Percentiles rank a stretch among this genome's conserved stretches.
Evolutionary conservation across 2,329 filamentous ascomycete genomes (phyloP).

Genomic region (Coleophoma cylindrospora): DNA sequence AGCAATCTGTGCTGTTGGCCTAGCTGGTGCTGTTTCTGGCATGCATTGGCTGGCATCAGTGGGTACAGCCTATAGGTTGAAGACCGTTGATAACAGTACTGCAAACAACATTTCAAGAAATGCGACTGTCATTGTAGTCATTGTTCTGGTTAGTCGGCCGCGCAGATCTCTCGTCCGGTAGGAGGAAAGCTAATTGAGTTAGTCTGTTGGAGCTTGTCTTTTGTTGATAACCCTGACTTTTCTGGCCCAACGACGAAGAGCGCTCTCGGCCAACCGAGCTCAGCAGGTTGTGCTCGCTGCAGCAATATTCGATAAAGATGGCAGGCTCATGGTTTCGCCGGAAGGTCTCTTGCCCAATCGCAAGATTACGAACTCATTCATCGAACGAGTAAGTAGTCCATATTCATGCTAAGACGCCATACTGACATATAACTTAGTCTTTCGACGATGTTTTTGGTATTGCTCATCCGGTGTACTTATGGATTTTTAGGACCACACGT

Average conservation of each 20-base stretch:
- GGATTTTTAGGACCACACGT: slow-evolving; percentile 77
- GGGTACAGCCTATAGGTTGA: slow-evolving; percentile 63
- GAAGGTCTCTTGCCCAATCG: slow-evolving; percentile 65
- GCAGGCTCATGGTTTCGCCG: slow-evolving; percentile 63
- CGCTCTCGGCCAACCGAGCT: slow-evolving; percentile 31
- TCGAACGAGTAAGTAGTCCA: slow-evolving; percentile 48
- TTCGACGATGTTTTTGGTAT: slow-evolving; percentile 72
- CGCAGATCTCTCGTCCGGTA: slow-evolving; percentile 32
- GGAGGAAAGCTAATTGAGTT: slow-evolving; percentile 40
- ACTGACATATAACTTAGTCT: slow-evolving; percentile 29
- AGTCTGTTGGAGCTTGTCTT: slow-evolving; percentile 59
- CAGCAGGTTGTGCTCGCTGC: slow-evolving; percentile 50
- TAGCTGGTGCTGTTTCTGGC: slow-evolving; percentile 71
- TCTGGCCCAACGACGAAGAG: slow-evolving; percentile 35
- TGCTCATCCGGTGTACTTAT: slow-evolving; percentile 76
- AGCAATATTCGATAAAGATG: slow-evolving; percentile 62
- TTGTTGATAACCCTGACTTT: slow-evolving; percentile 49
- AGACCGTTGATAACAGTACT: slow-evolving; percentile 33
- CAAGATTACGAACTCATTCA: slow-evolving; percentile 74
- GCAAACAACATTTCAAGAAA: slow-evolving; percentile 47
- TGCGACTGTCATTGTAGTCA: slow-evolving; percentile 68
- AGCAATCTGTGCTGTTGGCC: slow-evolving; percentile 56
- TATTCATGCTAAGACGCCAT: no score
- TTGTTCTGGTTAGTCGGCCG: slow-evolving; percentile 52
- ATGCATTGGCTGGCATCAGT: slow-evolving; percentile 83